Evolutionary conservation across 1,284 basidiomycete species (phyloP), one percentile per base, ranked within the genome.

Genomic region (Moniliella sp.): DNA sequence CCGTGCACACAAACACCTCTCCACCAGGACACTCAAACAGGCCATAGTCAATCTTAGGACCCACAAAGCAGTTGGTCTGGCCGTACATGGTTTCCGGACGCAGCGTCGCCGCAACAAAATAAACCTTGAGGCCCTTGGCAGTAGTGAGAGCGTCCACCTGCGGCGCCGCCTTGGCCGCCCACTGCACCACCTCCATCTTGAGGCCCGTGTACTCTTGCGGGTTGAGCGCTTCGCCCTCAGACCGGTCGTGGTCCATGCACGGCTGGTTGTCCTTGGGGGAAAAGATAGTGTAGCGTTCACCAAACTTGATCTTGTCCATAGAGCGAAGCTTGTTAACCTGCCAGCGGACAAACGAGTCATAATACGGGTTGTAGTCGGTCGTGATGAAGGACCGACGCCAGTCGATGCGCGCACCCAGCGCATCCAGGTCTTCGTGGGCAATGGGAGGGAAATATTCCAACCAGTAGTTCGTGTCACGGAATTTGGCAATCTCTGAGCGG

Each of bases 191-290:
- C 62, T 81, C 74, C 80, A 94, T 84, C 68, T 93, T 94, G 61
- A 97, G 66, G 12, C 69, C 79, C 9, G 88, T 84, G 66, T 97
- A 97, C 61, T 97, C 88, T 57, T 91, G 84, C 5, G 91, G 88
- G 11, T 82, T 82, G 36, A 91, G 67, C 33, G 78, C 86, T 64
- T 99, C 91, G 30, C 91, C 91, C 44, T 83, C 82, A 35, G 75
- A 72, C 42, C 91, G 79, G 62, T 99, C 91, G 66, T 99, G 91
- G 65, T 99, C 91, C 91, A 99, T 97, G 61, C 91, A 97, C 1
- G 91, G 88, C 61, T 97, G 91, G 5, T 83, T 84, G 54, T 99
- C 91, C 63, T 94, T 94, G 12, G 83, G 83, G 48, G 81, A 88
- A 69, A 91, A 97, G 60, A 99, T 83, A 25, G 91, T 99, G 65